phyloP scores from a whole-genome alignment of 169 alveolate species.

The Babesia ovis region DNA sequence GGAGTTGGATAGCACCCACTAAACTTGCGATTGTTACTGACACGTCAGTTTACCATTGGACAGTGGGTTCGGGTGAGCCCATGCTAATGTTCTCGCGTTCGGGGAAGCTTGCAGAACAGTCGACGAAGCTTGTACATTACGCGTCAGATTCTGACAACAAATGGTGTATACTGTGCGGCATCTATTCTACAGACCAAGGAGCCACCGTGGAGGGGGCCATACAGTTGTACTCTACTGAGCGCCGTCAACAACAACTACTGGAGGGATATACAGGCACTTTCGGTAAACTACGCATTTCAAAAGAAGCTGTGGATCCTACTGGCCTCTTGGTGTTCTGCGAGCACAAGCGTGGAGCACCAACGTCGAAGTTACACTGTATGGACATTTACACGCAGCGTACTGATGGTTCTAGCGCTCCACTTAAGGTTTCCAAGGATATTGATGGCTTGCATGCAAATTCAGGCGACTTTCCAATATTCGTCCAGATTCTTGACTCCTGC shows the following conservation, averaged over 20 bases:
- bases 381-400: constrained; percentile 85
- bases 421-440: constrained; percentile 70
- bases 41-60: constrained; percentile 90
- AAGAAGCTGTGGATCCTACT: constrained; percentile 25
- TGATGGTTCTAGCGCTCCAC: constrained; percentile 48
- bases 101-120: constrained; percentile 81
- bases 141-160: constrained; percentile 83
- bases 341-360: constrained; percentile 86
- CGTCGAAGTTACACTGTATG: constrained; percentile 89
- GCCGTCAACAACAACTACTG: constrained; percentile 89
- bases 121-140: constrained; percentile 91
- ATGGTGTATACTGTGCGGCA: constrained; percentile 94
- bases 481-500: constrained; percentile 79
- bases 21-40: constrained; percentile 92
- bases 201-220: constrained; percentile 91
- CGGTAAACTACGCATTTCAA: constrained; percentile 71
- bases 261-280: constrained; percentile 95
- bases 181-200: constrained; percentile 87
- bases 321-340: constrained; percentile 89
- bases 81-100: constrained; percentile 87
- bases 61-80: constrained; percentile 79
- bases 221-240: constrained; percentile 91
- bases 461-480: constrained; percentile 79
- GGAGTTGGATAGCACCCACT: constrained; percentile 92
- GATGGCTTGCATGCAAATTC: constrained; percentile 55